A percentile compares a stretch with the other conserved stretches of the same genome.
These are phyloP conservation scores for Nicotiana undulata DNA, from an alignment of 257 asterid species.

Conservation along the genomic window DNA sequence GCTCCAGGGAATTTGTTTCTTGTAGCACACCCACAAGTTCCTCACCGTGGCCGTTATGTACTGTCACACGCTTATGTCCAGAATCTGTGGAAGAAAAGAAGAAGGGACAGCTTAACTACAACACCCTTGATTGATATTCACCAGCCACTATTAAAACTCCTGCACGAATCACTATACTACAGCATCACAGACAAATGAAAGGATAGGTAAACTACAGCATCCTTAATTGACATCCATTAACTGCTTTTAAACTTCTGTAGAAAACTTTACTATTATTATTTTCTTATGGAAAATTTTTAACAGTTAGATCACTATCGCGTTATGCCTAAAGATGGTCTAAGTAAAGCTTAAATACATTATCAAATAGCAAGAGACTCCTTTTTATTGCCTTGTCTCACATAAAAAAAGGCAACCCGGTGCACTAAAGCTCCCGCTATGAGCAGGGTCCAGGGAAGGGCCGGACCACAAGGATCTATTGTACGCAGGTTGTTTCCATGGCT, in stretches of 20 bases:
- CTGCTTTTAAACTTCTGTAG: background rate
- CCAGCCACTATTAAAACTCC: background rate
- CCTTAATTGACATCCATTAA: background rate
- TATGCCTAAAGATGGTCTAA: background rate
- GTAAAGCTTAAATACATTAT: background rate
- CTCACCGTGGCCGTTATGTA: slow-evolving; percentile 59
- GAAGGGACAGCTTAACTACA: background rate
- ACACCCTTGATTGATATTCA: background rate
- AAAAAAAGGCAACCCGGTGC: too few species aligned
- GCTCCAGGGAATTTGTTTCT: slow-evolving; percentile 61
- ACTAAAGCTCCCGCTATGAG: too few species aligned
- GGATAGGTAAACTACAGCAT: background rate
- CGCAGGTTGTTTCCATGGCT: too few species aligned
- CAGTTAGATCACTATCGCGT: background rate
- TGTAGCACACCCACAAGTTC: slow-evolving; percentile 75
- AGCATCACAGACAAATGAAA: background rate
- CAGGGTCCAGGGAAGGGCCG: too few species aligned
- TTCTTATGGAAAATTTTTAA: background rate
- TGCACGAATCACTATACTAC: background rate
- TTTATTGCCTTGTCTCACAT: background rate
- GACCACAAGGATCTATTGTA: too few species aligned
- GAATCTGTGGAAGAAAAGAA: slow-evolving; percentile 22
- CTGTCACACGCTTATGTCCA: slow-evolving; percentile 33
- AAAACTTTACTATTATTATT: background rate
- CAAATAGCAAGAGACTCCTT: background rate